Conservation (phyloP, 495 filamentous ascomycete genomes). For the Eremomyces bilateralis region DNA sequence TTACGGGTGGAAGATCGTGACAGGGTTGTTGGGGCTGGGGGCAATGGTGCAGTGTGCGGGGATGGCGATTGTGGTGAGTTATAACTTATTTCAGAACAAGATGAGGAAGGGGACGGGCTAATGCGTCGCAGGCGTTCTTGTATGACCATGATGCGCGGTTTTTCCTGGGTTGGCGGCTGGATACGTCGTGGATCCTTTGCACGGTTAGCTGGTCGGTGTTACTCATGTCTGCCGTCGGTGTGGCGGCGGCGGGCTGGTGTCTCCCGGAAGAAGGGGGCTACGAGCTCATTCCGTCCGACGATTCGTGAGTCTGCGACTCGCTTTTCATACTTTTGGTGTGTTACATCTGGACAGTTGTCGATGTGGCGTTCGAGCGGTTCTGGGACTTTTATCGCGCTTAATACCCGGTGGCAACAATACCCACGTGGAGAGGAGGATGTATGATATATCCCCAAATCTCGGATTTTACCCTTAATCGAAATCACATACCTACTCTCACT, state of each 20-base stretch:
- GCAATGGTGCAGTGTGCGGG: conserved; percentile 40
- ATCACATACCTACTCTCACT: no score
- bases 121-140: conserved; percentile 40
- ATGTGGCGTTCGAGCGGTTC: no score
- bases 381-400: no score
- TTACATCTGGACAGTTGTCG: no score
- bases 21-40: conserved; percentile 35
- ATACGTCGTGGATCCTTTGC: conserved; percentile 54
- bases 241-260: conserved; percentile 40
- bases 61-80: conserved; percentile 61
- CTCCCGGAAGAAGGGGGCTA: conserved; percentile 73
- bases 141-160: conserved; percentile 75
- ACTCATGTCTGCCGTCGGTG: conserved; percentile 33
- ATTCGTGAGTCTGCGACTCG: no score
- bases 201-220: conserved; percentile 49
- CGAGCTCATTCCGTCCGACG: conserved; percentile 56
- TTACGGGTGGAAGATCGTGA: conserved; percentile 56
- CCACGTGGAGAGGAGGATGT: no score
- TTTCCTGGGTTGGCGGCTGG: conserved; percentile 64
- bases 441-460: no score
- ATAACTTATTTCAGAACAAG: conserved; percentile 1
- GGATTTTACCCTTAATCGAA: no score
- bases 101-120: conserved; percentile 3
- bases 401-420: no score
- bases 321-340: no score